Percentiles rank a stretch among this genome's conserved stretches.
phyloP scores from a whole-genome alignment of 2,329 filamentous ascomycete species.

The Thermochaetoides dissita region DNA sequence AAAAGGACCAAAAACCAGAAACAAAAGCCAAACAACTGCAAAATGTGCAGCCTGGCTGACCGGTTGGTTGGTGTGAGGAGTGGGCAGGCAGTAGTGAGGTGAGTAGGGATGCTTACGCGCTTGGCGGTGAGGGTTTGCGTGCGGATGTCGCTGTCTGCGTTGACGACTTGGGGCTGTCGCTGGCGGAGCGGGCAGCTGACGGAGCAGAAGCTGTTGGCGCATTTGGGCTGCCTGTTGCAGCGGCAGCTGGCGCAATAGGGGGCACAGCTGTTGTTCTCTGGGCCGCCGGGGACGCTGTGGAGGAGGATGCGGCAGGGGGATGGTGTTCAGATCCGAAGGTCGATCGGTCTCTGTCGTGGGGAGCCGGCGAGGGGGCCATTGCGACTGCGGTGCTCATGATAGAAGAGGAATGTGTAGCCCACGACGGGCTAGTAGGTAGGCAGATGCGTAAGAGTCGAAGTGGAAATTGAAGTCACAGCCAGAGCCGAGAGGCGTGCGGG shows the following conservation, averaged over 20 bases:
- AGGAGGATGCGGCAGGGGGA: conserved; percentile 16
- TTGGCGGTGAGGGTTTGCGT: conserved; percentile 36
- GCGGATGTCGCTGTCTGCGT: too few relatives aligned
- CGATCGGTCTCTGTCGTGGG: conserved; percentile 44
- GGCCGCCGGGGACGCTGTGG: conserved; percentile 29
- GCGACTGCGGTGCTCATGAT: conserved; percentile 56
- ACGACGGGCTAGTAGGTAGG: too few relatives aligned
- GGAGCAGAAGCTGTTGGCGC: conserved; percentile 16
- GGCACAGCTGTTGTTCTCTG: conserved; percentile 25
- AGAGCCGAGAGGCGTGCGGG: too few relatives aligned
- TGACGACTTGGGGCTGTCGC: conserved; percentile 35
- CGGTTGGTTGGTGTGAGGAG: too few relatives aligned
- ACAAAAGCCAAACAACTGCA: too few relatives aligned
- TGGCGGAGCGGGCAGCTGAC: conserved; percentile 27
- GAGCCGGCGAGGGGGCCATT: conserved; percentile 55
- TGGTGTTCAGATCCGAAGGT: conserved; percentile 35
- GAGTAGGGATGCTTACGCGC: conserved; percentile 35
- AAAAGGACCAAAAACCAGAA: not conserved
- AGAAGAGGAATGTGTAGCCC: not conserved
- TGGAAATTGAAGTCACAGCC: not conserved
- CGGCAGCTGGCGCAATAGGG: conserved; percentile 16
- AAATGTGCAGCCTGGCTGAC: too few relatives aligned
- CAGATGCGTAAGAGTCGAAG: too few relatives aligned
- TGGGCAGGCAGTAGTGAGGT: too few relatives aligned
- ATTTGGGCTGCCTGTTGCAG: conserved; percentile 26